phyloP scores from a whole-genome alignment of 257 asterid species.

The Nicotiana knightiana region DNA sequence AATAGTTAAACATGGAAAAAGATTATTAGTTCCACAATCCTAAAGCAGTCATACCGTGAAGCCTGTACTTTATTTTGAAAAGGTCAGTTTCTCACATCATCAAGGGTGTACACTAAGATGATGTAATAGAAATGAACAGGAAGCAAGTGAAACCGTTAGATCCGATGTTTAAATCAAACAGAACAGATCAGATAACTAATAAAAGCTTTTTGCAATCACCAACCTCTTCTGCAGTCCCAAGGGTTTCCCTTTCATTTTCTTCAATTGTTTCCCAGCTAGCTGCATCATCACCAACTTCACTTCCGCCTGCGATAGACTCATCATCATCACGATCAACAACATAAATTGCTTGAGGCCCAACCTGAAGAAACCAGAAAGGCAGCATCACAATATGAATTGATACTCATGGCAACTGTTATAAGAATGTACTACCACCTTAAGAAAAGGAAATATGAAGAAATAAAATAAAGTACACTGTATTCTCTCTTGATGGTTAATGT shows the following conservation, averaged over 20 bases:
- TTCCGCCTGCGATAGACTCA: conserved; percentile 80
- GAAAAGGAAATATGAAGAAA: background rate
- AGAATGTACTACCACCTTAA: background rate
- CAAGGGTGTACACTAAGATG: background rate
- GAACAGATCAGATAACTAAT: background rate
- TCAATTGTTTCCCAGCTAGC: conserved; percentile 99
- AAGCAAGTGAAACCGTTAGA: background rate
- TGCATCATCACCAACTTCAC: conserved; percentile 75
- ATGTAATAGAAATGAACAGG: background rate
- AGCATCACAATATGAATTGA: background rate
- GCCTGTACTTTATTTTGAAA: background rate
- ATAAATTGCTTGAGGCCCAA: conserved; percentile 99
- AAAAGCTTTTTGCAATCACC: conserved; percentile 21
- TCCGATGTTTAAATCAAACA: background rate
- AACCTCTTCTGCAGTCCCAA: conserved; percentile 54
- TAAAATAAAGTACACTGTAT: background rate
- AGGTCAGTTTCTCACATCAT: too few relatives aligned
- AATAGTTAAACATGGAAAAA: background rate
- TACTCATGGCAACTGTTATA: background rate
- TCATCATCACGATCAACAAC: conserved; percentile 99
- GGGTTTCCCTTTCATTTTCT: conserved; percentile 55
- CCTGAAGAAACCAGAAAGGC: conserved; percentile 37
- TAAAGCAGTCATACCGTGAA: background rate
- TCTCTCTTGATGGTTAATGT: background rate
- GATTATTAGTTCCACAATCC: background rate